A percentile compares a stretch with the other conserved stretches of the same genome.
Evolutionary conservation across 2,329 filamentous ascomycete species (phyloP).

Genomic region (Pseudocercospora eumusae): DNA sequence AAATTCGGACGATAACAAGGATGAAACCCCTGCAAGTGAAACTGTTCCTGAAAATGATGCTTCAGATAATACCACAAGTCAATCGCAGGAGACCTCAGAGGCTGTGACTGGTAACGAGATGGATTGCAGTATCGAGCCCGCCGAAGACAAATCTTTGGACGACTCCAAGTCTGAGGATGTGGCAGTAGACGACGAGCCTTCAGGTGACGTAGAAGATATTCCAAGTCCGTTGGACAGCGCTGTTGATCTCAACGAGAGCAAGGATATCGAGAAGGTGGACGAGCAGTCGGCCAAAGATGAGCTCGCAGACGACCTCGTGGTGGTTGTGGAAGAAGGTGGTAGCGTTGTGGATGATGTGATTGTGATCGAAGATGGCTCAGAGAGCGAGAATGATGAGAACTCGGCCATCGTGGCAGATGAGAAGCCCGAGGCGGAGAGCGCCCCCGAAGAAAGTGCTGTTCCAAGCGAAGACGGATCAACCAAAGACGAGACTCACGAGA

Average conservation of each 20-base stretch:
- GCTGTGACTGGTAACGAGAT: background rate
- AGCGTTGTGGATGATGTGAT: slow-evolving; percentile 23
- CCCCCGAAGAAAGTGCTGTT: background rate
- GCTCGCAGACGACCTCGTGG: background rate
- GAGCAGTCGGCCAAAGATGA: slow-evolving; percentile 19
- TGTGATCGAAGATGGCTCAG: background rate
- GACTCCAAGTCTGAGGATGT: background rate
- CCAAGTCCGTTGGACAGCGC: slow-evolving; percentile 10
- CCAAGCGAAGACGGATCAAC: background rate
- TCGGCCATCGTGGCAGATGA: background rate
- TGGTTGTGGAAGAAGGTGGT: slow-evolving; percentile 18
- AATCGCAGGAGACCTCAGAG: background rate
- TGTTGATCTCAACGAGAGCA: slow-evolving; percentile 3
- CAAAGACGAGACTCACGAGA: background rate
- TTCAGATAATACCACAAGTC: background rate
- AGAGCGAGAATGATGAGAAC: background rate
- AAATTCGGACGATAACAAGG: background rate
- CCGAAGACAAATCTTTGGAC: background rate
- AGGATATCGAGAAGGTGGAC: background rate
- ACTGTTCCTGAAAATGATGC: background rate
- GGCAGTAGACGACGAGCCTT: background rate
- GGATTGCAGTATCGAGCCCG: background rate
- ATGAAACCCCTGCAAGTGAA: background rate
- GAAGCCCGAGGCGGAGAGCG: background rate
- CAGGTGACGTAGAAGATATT: background rate